These are phyloP conservation scores for Friedmanniomyces endolithicus DNA, from an alignment of 495 filamentous ascomycete genomes.

Conservation along the genomic window DNA sequence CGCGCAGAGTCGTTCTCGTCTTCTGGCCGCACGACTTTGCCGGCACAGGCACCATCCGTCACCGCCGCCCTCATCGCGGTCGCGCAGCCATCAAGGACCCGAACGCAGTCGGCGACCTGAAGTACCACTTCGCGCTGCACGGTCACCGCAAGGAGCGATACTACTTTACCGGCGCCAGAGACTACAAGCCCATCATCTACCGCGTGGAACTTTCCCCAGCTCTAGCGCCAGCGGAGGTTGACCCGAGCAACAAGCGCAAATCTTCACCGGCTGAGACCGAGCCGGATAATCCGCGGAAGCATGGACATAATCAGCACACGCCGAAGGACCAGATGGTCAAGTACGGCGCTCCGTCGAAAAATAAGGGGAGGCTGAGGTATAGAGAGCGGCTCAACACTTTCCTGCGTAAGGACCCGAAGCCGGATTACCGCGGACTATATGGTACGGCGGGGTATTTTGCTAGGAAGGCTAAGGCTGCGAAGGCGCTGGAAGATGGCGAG, in stretches of 20 bases:
- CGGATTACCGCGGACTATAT: background rate
- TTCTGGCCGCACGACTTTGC: slow-evolving; percentile 26
- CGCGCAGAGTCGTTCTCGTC: background rate
- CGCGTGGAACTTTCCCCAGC: background rate
- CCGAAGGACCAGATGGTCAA: slow-evolving; percentile 14
- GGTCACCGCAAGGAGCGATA: slow-evolving; percentile 4
- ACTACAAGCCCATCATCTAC: slow-evolving; percentile 14
- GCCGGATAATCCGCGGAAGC: background rate
- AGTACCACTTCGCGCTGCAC: background rate
- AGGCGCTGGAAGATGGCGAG: background rate
- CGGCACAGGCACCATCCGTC: slow-evolving; percentile 16
- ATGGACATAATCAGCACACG: slow-evolving; percentile 16
- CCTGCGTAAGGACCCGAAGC: slow-evolving; percentile 13
- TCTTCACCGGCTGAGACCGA: background rate
- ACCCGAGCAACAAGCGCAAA: background rate
- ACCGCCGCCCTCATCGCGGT: slow-evolving; percentile 22
- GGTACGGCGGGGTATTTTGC: background rate
- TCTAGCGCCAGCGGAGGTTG: background rate
- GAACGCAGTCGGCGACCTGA: background rate
- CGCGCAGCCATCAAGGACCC: slow-evolving; percentile 9
- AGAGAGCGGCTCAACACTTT: slow-evolving; percentile 39
- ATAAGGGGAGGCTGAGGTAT: background rate
- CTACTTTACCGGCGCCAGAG: slow-evolving; percentile 11
- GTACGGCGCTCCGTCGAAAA: slow-evolving; percentile 10
- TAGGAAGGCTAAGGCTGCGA: background rate